Conservation (phyloP, 2,329 filamentous ascomycete genomes). For the Penicillium sp. region DNA sequence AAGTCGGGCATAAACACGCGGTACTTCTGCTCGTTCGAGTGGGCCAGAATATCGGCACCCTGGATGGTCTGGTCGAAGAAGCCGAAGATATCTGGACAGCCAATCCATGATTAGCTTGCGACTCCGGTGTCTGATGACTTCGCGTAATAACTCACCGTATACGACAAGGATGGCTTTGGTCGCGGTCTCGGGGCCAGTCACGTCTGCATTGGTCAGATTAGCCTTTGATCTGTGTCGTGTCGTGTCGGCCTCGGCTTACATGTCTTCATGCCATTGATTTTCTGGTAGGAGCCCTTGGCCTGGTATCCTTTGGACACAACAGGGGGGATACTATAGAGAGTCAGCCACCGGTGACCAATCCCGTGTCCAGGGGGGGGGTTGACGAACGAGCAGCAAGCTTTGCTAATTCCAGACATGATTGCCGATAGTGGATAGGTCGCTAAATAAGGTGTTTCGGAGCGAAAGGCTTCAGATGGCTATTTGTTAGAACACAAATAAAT, state of each 20-base stretch:
- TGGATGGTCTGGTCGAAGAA: constrained; percentile 65
- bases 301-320: constrained; percentile 50
- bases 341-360: background rate
- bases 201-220: constrained; percentile 40
- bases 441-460: constrained; percentile 14
- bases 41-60: constrained; percentile 63
- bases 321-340: constrained; percentile 39
- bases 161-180: constrained; percentile 59
- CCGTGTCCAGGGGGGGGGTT: background rate
- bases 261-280: constrained; percentile 62
- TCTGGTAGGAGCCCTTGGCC: constrained; percentile 60
- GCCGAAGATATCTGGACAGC: constrained; percentile 58
- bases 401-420: constrained; percentile 44
- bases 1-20: constrained; percentile 90
- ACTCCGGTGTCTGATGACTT: background rate
- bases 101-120: background rate
- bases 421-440: constrained; percentile 15
- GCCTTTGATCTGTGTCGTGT: background rate
- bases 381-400: constrained; percentile 48
- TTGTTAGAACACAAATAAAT: background rate
- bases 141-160: constrained; percentile 39
- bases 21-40: constrained; percentile 66
- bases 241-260: constrained; percentile 39
- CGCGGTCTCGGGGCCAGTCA: constrained; percentile 57
- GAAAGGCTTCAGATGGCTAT: background rate